phyloP scores from a whole-genome alignment of 2,329 filamentous ascomycete genomes.

The Aspergillus floridensis region DNA sequence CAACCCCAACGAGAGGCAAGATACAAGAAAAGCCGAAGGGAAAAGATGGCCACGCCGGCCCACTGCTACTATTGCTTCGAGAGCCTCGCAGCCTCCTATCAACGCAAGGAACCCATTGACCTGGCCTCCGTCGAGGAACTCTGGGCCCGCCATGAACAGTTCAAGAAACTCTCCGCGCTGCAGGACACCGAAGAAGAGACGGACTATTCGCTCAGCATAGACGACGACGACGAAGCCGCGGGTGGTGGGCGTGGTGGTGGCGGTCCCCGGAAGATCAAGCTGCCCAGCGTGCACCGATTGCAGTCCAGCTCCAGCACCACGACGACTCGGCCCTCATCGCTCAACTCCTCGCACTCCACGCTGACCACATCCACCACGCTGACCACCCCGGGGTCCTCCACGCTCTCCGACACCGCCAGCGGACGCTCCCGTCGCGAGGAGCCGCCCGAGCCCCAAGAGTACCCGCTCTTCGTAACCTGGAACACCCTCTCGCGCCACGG shows the following conservation, averaged over 20 bases:
- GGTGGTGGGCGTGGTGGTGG: not conserved
- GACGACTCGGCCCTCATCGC: slow-evolving; percentile 44
- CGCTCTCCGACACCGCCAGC: slow-evolving; percentile 25
- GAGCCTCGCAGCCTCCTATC: slow-evolving; percentile 70
- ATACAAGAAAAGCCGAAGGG: not conserved
- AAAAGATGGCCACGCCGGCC: slow-evolving; percentile 72
- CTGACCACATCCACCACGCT: slow-evolving; percentile 40
- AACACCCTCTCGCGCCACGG: slow-evolving; percentile 66
- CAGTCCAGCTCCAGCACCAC: slow-evolving; percentile 41
- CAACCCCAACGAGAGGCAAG: not conserved
- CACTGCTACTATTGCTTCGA: slow-evolving; percentile 97
- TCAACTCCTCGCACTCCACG: slow-evolving; percentile 47
- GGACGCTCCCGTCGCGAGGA: slow-evolving; percentile 13
- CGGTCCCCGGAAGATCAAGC: slow-evolving; percentile 24
- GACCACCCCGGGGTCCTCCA: slow-evolving; percentile 48
- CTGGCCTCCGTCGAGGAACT: slow-evolving; percentile 69
- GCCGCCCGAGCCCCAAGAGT: slow-evolving; percentile 44
- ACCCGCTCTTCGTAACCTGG: slow-evolving; percentile 93
- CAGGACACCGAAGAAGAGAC: slow-evolving; percentile 21
- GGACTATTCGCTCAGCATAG: slow-evolving; percentile 19
- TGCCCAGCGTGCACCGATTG: slow-evolving; percentile 35
- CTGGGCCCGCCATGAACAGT: slow-evolving; percentile 56
- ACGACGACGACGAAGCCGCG: slow-evolving; percentile 21
- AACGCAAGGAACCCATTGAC: slow-evolving; percentile 63
- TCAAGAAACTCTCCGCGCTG: slow-evolving; percentile 38